These are phyloP conservation scores for Globisporangium camurandrum DNA, from an alignment of 352 stramenopile species.

Conservation along the genomic window DNA sequence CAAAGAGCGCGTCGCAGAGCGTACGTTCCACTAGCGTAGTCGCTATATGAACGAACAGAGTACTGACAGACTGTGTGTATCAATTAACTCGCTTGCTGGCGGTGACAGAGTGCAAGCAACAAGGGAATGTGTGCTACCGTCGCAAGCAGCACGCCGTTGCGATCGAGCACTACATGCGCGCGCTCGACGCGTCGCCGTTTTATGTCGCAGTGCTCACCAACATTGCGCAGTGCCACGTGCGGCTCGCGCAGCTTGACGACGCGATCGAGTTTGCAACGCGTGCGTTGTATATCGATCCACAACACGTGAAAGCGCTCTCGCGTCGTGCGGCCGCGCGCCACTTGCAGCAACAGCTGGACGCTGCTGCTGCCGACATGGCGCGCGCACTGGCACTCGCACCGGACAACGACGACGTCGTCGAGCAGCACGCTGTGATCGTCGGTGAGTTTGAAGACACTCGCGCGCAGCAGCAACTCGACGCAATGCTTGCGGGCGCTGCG, in stretches of 20 bases:
- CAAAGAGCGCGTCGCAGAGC: slow-evolving; percentile 40
- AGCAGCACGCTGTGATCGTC: slow-evolving; percentile 68
- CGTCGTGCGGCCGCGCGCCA: slow-evolving; percentile 49
- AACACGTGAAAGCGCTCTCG: slow-evolving; percentile 65
- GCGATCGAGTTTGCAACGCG: slow-evolving; percentile 65
- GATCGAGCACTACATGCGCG: slow-evolving; percentile 66
- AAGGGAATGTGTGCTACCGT: slow-evolving; percentile 61
- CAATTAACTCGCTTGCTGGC: not conserved
- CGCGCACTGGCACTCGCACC: slow-evolving; percentile 32
- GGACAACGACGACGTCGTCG: slow-evolving; percentile 51
- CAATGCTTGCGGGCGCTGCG: not conserved
- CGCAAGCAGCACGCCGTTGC: slow-evolving; percentile 40
- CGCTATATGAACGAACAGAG: too few species aligned
- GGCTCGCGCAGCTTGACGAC: slow-evolving; percentile 39
- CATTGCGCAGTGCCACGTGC: slow-evolving; percentile 55
- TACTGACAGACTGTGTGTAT: too few species aligned
- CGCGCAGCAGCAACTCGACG: slow-evolving; percentile 23
- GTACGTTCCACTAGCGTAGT: slow-evolving; percentile 18
- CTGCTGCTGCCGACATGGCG: slow-evolving; percentile 48
- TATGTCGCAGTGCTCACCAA: slow-evolving; percentile 60
- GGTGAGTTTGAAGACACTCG: slow-evolving; percentile 60
- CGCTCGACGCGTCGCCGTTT: slow-evolving; percentile 45
- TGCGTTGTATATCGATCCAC: slow-evolving; percentile 43
- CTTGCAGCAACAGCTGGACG: slow-evolving; percentile 31
- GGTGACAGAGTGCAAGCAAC: slow-evolving; percentile 38